Percentiles rank a stretch among this genome's conserved stretches.
These are phyloP conservation scores for Trametes cinnabarina DNA, from an alignment of 768 basidiomycete genomes.

Conservation along the genomic window DNA sequence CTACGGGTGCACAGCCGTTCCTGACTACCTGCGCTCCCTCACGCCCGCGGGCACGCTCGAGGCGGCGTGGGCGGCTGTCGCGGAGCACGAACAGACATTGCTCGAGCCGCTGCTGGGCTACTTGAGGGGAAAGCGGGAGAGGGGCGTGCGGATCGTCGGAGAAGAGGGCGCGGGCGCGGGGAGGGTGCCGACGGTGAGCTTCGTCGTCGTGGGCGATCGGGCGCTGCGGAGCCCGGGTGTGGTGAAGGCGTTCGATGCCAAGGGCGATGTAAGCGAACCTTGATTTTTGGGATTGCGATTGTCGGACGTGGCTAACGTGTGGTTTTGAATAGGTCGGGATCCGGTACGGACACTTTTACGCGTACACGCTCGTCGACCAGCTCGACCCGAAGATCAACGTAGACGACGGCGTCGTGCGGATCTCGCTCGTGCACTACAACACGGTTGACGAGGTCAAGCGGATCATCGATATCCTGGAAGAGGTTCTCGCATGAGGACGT, in stretches of 20 bases:
- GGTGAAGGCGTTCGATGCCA: constrained; percentile 62
- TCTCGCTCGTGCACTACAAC: constrained; percentile 79
- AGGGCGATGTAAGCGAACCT: constrained; percentile 48
- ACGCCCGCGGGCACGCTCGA: constrained; percentile 43
- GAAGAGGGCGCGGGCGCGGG: constrained; percentile 42
- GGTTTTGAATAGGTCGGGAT: constrained; percentile 87
- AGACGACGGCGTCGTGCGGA: constrained; percentile 67
- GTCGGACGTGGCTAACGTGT: too few species aligned
- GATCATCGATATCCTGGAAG: constrained; percentile 56
- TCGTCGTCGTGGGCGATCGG: constrained; percentile 61
- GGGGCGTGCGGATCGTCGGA: constrained; percentile 71
- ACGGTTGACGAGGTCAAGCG: constrained; percentile 65
- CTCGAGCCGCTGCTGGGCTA: constrained; percentile 53
- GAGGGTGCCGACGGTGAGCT: constrained; percentile 69
- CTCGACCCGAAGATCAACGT: constrained; percentile 56
- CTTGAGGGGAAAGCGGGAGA: constrained; percentile 47
- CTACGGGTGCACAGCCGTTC: constrained; percentile 56
- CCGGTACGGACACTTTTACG: constrained; percentile 77
- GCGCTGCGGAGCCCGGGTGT: constrained; percentile 60
- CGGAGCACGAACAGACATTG: constrained; percentile 58
- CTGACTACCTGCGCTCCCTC: constrained; percentile 63
- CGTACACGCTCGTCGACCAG: constrained; percentile 56
- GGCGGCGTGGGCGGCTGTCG: constrained; percentile 56
- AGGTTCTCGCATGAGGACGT: constrained; percentile 45
- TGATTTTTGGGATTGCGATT: too few species aligned